Base-by-base conservation (phyloP, 495 filamentous ascomycete genomes). In the Poronia punctata region DNA sequence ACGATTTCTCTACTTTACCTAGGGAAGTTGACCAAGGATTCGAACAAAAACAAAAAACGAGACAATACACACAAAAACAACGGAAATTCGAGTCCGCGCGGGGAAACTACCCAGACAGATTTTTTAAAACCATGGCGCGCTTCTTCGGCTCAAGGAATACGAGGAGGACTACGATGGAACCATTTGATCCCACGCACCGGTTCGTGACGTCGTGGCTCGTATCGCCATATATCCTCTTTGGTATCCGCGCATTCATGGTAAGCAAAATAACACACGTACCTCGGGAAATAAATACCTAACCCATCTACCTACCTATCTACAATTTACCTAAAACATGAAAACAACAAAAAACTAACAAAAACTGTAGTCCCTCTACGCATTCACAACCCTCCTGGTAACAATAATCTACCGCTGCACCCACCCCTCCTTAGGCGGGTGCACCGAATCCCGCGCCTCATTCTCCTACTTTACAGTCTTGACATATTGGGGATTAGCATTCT, bases 401-500 rank as follows among this genome's bases (percentile, higher is more conserved):
- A 76, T 86, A 51, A 76, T 62, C 30, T 84, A 71, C 68, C 48
- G 78, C 34, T 64, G 64, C 63, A 35, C 56, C 18, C 52, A 51
- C 9, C 30, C 45, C 2, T 28, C 49, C 2, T 38, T 59, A 22
- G 61, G 66, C 53, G 49, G 54, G 3, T 59, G 62, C 35, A 8
- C 36, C 7, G 36, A 22, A 4, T 60, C 72, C 28, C 62, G 63
- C 19, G 56, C 65, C 28, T 64, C 64, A 34, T 92, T 90, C 70
- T 82, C 76, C 48, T 93, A 74, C 72, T 93, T 93, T 68, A 93
- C 86, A 4, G 59, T 84, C 35, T 67, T 75, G 25, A 83, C 80
- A 4, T 89, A 83, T 67, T 90, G 84, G 83, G 83, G 84, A 0
- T 50, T 88, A 15, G 80, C 70, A 14, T 90, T 89, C 65, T 93